Percentiles rank a stretch among this genome's conserved stretches.
Evolutionary conservation across 1,284 basidiomycete species (phyloP).

Genomic region (Tilletia horrida): DNA sequence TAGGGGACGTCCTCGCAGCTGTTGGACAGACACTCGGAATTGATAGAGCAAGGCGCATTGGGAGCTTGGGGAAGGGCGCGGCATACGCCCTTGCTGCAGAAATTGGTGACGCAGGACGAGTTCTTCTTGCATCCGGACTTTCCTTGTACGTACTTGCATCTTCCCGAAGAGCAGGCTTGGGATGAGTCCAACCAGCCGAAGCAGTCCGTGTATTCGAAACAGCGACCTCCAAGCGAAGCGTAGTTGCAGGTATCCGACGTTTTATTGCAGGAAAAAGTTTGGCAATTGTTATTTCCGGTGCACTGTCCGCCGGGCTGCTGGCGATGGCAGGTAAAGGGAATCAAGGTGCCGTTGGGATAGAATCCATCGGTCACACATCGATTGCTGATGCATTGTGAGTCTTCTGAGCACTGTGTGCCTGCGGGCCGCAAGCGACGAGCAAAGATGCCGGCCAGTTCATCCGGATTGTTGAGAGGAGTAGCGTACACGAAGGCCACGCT

Average conservation of each 20-base stretch:
- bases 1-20: neutral
- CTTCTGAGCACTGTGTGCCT: neutral
- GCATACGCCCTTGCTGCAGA: constrained; percentile 6
- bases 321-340: neutral
- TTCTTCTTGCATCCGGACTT: neutral
- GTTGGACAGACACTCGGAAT: constrained; percentile 8
- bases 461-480: neutral
- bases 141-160: neutral
- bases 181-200: neutral
- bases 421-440: neutral
- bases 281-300: neutral
- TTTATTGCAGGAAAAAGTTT: neutral
- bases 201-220: neutral
- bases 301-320: neutral
- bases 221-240: neutral
- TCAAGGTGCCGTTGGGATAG: neutral
- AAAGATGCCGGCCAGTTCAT: neutral
- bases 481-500: neutral
- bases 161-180: neutral
- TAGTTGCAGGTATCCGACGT: neutral
- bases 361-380: neutral
- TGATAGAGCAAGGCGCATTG: neutral
- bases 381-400: neutral
- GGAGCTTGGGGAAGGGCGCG: neutral
- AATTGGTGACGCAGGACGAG: neutral